Base-by-base conservation (phyloP, 2,329 filamentous ascomycete genomes). In the Colletotrichum sp. region DNA sequence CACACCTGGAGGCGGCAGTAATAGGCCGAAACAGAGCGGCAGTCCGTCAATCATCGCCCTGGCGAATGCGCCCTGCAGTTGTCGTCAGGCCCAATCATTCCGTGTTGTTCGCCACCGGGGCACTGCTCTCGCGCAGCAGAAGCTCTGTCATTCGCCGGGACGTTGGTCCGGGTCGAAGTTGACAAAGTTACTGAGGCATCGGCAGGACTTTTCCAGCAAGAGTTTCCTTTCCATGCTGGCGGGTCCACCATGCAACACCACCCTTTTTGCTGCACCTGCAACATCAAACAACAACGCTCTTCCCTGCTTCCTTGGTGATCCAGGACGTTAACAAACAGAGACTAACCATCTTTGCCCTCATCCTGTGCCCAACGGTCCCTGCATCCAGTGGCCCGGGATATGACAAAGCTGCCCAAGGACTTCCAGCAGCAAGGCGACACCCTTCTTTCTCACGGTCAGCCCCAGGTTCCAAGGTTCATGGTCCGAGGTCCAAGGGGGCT, bases 341-440 rank as follows among this genome's bases (percentile, higher is more conserved):
- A 26, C 72, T 71, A 71, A 34, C 67, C 59, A 34, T 6, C 39
- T 36, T 71, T 36, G 71, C 68, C 32, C 18, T 12, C 63, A 21
- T 65, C 59, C 26, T 48, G 34, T 43, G 74, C 70, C 74, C 65
- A 67, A 74, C 43, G 43, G 70, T 59, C 70, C 70, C 74, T 76
- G 72, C 72, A 67, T 66, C 55, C 34, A 10, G 21, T 52, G 59
- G n/a, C 68, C 61, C 24, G 63, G 57, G 59, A 16, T 32, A 64
- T 63, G 64, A 73, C 74, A 69, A 74, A 76, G 74, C 64, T 74
- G 70, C 70, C 71, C 74, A 69, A 76, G 48, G 21, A 48, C 55
- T 28, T 16, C 32, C 12, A 24, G 30, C 48, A 57, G 73, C 73
- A 72, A 28, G 71, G 70, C 64, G 69, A 66, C 32, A 43, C 30